Percentiles rank a stretch among this genome's conserved stretches.
Evolutionary conservation across 441 rosid genomes (phyloP).

Genomic region (Pelargonium australe): DNA sequence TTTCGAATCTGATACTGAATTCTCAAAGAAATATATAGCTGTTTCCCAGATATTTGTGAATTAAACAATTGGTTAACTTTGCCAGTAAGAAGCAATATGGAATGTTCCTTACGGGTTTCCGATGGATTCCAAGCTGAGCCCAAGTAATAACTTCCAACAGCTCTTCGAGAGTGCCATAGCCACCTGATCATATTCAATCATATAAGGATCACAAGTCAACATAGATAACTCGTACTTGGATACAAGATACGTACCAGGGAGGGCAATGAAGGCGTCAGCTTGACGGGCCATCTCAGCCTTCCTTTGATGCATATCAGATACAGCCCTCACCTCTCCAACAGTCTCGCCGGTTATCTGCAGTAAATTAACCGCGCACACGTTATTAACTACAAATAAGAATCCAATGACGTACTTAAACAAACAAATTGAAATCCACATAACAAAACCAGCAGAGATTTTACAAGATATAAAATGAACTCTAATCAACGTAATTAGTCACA

Average conservation of each 20-base stretch:
- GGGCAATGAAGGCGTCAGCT: slow-evolving; percentile 66
- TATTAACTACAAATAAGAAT: too few species aligned
- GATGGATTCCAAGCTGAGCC: slow-evolving; percentile 74
- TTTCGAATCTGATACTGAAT: too few species aligned
- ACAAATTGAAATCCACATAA: too few species aligned
- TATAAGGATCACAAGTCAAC: background rate
- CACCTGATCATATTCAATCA: slow-evolving; percentile 35
- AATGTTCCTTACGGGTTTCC: slow-evolving; percentile 48
- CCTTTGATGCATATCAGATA: slow-evolving; percentile 67
- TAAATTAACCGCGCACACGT: background rate
- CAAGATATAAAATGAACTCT: background rate
- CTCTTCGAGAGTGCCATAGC: slow-evolving; percentile 71
- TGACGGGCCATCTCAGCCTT: slow-evolving; percentile 75
- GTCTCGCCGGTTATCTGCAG: slow-evolving; percentile 52
- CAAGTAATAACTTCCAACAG: slow-evolving; percentile 69
- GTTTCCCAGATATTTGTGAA: too few species aligned
- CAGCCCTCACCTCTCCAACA: slow-evolving; percentile 59
- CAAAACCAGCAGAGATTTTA: too few species aligned
- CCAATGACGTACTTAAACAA: too few species aligned
- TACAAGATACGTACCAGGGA: slow-evolving; percentile 44
- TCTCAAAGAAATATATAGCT: too few species aligned
- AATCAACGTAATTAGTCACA: background rate
- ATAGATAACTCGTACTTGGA: background rate
- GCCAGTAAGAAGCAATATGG: background rate
- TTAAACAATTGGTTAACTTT: too few species aligned